A percentile compares a stretch with the other conserved stretches of the same genome.
phyloP scores from a whole-genome alignment of 441 rosid species.

The Kokia cookei region DNA sequence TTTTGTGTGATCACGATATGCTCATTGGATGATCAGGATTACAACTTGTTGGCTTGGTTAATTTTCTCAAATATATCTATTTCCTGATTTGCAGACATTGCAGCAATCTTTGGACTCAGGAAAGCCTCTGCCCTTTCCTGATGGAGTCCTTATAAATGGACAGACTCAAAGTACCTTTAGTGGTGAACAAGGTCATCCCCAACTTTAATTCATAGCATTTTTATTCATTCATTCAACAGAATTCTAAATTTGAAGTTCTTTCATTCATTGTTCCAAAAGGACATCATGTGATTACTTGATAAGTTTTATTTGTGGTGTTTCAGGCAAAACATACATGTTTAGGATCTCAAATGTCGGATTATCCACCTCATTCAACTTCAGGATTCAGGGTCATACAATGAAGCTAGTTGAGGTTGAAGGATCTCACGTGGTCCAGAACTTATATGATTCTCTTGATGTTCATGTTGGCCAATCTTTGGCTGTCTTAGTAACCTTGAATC shows the following conservation, averaged over 20 bases:
- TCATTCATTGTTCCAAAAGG: background rate
- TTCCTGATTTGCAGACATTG: constrained; percentile 35
- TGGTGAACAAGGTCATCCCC: constrained; percentile 64
- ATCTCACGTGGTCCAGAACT: constrained; percentile 65
- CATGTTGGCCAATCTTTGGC: constrained; percentile 89
- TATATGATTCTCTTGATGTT: constrained; percentile 71
- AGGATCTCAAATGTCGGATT: constrained; percentile 85
- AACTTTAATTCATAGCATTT: background rate
- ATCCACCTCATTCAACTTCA: constrained; percentile 63
- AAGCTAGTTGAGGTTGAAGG: constrained; percentile 93
- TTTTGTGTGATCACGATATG: background rate
- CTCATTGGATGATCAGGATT: background rate
- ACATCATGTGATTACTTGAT: background rate
- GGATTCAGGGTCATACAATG: constrained; percentile 80
- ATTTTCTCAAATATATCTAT: background rate
- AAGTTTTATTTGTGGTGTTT: constrained; percentile 6
- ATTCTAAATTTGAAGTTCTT: background rate
- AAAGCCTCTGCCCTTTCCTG: constrained; percentile 61
- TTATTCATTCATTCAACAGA: background rate
- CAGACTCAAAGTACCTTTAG: constrained; percentile 51
- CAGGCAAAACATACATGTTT: constrained; percentile 84
- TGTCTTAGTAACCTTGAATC: constrained; percentile 65
- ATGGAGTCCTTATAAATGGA: constrained; percentile 79
- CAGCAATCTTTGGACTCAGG: constrained; percentile 67
- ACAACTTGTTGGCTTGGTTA: background rate